A percentile compares a stretch with the other conserved stretches of the same genome.
phyloP scores from a whole-genome alignment of 2,329 filamentous ascomycete species.

The Emericellopsis cladophorae region DNA sequence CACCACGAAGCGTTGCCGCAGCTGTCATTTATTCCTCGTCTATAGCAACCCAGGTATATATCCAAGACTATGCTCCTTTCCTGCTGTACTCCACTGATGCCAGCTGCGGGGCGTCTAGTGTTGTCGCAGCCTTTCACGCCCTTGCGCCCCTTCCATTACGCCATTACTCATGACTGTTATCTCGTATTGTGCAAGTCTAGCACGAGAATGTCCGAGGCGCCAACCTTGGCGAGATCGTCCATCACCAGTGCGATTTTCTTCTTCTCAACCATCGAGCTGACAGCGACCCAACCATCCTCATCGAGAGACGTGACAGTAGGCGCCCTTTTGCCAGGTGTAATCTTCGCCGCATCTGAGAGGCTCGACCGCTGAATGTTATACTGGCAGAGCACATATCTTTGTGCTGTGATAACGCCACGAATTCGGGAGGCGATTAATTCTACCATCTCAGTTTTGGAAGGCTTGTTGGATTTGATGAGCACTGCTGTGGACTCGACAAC shows the following conservation, averaged over 20 bases:
- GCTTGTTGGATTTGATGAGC: conserved; percentile 78
- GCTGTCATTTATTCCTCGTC: too few relatives aligned
- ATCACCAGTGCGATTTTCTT: conserved; percentile 75
- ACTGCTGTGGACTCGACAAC: conserved; percentile 81
- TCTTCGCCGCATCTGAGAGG: conserved; percentile 54
- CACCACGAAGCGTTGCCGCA: too few relatives aligned
- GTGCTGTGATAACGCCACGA: conserved; percentile 85
- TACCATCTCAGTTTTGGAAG: conserved; percentile 69
- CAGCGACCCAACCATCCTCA: conserved; percentile 85
- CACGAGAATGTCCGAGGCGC: conserved; percentile 76
- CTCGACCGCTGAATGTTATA: conserved; percentile 76
- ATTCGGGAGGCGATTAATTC: conserved; percentile 79
- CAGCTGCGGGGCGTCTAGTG: too few relatives aligned
- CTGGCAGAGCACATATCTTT: conserved; percentile 88
- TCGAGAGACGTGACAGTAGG: conserved; percentile 86
- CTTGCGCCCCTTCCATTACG: too few relatives aligned
- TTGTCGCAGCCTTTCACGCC: too few relatives aligned
- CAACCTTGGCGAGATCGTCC: conserved; percentile 66
- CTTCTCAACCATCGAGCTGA: conserved; percentile 86
- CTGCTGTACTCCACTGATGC: too few relatives aligned
- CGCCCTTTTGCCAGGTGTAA: conserved; percentile 89
- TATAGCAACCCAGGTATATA: not conserved
- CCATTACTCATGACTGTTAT: conserved; percentile 8
- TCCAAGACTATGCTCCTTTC: not conserved
- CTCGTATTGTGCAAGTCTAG: conserved; percentile 75